Percentiles rank a stretch among this genome's conserved stretches.
Conservation (phyloP, 1,284 basidiomycete species). For the Naganishia sp. region DNA sequence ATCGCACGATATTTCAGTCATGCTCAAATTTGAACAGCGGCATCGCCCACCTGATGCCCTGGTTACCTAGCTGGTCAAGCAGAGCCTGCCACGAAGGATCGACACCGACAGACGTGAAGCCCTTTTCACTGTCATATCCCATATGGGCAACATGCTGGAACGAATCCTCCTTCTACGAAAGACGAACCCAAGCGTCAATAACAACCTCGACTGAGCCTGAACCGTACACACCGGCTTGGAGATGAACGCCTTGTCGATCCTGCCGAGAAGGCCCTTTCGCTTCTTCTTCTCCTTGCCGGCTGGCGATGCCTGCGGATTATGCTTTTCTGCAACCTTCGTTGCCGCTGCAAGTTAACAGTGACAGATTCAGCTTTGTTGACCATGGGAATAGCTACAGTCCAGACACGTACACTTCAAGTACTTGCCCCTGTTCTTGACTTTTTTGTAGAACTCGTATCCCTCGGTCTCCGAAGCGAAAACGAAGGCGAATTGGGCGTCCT, state of each 20-base stretch:
- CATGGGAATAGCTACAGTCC: not conserved
- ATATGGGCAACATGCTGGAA: conserved; percentile 94
- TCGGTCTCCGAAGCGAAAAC: conserved; percentile 88
- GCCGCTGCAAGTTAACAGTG: conserved; percentile 39
- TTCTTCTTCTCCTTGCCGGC: conserved; percentile 59
- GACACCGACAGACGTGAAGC: conserved; percentile 84
- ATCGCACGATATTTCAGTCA: not conserved
- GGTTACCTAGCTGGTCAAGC: conserved; percentile 68
- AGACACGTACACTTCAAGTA: conserved; percentile 60
- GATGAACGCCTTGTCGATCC: conserved; percentile 88
- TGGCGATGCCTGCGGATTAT: conserved; percentile 39
- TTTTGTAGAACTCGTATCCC: conserved; percentile 85
- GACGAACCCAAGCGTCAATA: not conserved
- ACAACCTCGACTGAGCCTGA: not conserved
- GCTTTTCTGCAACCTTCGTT: conserved; percentile 39
- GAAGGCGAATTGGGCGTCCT: conserved; percentile 65
- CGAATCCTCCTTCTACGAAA: conserved; percentile 60
- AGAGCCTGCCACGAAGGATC: conserved; percentile 88
- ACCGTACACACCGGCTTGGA: conserved; percentile 65
- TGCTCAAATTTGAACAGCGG: not conserved
- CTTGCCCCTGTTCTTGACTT: conserved; percentile 71
- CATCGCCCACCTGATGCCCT: conserved; percentile 61
- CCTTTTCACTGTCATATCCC: conserved; percentile 84
- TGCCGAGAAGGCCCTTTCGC: conserved; percentile 58
- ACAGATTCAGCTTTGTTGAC: not conserved